phyloP scores from a whole-genome alignment of 2,329 filamentous ascomycete genomes.

The Colletotrichum godetiae region DNA sequence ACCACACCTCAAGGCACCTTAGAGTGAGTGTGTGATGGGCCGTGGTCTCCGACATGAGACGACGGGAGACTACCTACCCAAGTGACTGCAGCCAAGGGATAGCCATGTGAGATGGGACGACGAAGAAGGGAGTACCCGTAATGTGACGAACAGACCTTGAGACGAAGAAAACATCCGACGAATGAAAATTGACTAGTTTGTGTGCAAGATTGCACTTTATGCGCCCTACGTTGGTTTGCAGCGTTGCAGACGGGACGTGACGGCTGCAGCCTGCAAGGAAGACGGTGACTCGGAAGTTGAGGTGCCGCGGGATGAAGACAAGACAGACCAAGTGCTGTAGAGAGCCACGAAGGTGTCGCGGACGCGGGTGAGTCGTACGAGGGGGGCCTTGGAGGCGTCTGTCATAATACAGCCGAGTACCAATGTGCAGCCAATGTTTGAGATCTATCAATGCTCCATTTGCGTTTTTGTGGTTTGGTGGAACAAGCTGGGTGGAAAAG shows the following conservation, averaged over 20 bases:
- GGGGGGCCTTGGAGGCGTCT: not conserved
- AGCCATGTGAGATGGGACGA: not conserved
- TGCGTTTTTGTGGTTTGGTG: not conserved
- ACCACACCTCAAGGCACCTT: not conserved
- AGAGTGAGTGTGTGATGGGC: not conserved
- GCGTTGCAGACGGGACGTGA: not conserved
- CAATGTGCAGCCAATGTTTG: slow-evolving; percentile 33
- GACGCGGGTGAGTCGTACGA: not conserved
- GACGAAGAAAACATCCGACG: not conserved
- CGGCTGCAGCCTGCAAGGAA: not conserved
- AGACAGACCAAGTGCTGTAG: not conserved
- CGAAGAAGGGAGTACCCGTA: not conserved
- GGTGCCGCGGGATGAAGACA: slow-evolving; percentile 1
- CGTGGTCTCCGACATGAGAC: not conserved
- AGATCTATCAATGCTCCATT: slow-evolving; percentile 19
- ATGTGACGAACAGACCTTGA: not conserved
- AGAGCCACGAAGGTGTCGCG: not conserved
- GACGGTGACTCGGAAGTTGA: not conserved
- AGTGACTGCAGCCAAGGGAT: not conserved
- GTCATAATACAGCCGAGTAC: not conserved
- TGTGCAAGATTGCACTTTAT: not conserved
- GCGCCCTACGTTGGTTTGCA: not conserved
- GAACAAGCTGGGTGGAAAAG: not conserved
- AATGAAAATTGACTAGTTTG: not conserved
- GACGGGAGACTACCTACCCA: not conserved